phyloP scores from a whole-genome alignment of 805 yeast species.

The Metschnikowia orientalis region DNA sequence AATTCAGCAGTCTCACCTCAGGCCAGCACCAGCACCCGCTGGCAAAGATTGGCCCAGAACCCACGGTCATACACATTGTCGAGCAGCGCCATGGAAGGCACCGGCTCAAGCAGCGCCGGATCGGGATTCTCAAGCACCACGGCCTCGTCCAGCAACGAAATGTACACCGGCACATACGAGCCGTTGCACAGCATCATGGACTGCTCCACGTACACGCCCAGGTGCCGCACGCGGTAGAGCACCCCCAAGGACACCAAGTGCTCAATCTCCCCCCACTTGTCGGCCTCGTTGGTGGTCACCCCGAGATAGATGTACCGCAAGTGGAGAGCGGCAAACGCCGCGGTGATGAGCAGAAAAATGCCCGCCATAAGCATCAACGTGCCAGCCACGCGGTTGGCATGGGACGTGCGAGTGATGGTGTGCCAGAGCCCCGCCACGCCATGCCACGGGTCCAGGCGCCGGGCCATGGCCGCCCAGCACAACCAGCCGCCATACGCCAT shows the following conservation, averaged over 20 bases:
- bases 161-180: constrained; percentile 21
- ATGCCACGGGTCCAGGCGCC: too few relatives aligned
- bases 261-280: constrained; percentile 66
- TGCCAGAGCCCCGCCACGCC: constrained; percentile 18
- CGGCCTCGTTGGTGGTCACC: constrained; percentile 69
- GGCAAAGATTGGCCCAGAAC: constrained; percentile 34
- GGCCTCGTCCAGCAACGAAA: constrained; percentile 25
- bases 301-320: constrained; percentile 54
- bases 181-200: constrained; percentile 13
- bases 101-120: constrained; percentile 3
- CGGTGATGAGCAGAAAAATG: constrained; percentile 40
- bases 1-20: constrained; percentile 17
- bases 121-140: constrained; percentile 16
- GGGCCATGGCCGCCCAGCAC: constrained; percentile 23
- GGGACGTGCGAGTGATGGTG: constrained; percentile 24
- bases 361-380: constrained; percentile 43
- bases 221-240: constrained; percentile 12
- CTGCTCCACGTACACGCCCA: constrained; percentile 21
- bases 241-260: constrained; percentile 15
- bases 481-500: constrained; percentile 40
- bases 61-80: constrained; percentile 49
- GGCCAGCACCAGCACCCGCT: neutral
- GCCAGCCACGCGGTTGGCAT: constrained; percentile 37
- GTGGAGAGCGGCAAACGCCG: constrained; percentile 32
- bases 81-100: constrained; percentile 20